Evolutionary conservation across 2,329 filamentous ascomycete species (phyloP), one percentile per base, ranked within the genome.

Genomic region (Hymenoscyphus fraxineus): DNA sequence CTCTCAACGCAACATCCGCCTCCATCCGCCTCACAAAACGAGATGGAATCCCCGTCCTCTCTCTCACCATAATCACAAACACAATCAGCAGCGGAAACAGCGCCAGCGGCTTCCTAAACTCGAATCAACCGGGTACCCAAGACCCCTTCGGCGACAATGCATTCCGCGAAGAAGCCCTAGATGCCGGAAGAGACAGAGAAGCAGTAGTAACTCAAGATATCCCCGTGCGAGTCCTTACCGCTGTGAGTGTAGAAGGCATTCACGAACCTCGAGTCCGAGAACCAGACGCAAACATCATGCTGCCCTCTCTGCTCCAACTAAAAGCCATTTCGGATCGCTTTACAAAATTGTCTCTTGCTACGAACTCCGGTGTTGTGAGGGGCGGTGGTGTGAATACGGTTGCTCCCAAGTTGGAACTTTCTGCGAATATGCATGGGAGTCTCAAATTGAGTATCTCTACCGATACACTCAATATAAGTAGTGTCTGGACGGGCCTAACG

Each of bases 271-370:
- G 88, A 66, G 92, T 93, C 65, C 88, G 92, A 65, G 93, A 97
- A 71, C 92, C 94, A 47, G 95, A 98, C 73, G 93, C 97, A 2
- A 91, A 98, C 78, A 96, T 99, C 73, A 88, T 93, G 62, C 83
- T 99, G 3, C 95, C 95, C 0, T 89, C 92, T 5, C 80, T 99
- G 4, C 82, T 93, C 54, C 93, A 97, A 74, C 83, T 99, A 65
- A 97, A 98, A 75, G 90, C 89, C 68, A 95, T 99, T 67, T 96
- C 92, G 3, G 95, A 99, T 76, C 88, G 95, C 61, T 98, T 98
- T 78, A 98, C 93, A 54, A 94, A 91, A 73, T 85, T 98, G 2
- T 92, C 91, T 3, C 78, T 85, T 59, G 79, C 81, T 27, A 80
- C 77, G 6, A 68, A 67, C 39, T 70, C 68, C 41, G 70, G 70